Base-by-base conservation (phyloP, 2,329 filamentous ascomycete genomes). In the Exophiala sp. region DNA sequence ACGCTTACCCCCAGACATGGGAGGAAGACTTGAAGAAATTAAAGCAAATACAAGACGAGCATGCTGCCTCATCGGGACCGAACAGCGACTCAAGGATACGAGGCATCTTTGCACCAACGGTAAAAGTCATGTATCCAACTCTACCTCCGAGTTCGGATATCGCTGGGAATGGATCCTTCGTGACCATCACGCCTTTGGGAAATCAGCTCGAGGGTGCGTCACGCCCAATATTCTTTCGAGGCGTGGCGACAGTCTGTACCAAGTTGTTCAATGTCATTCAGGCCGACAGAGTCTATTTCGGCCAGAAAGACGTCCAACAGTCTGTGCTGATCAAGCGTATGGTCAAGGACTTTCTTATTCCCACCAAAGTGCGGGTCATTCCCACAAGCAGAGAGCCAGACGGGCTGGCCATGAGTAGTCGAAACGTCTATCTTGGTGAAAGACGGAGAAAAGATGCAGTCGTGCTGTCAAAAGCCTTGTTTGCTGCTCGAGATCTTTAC, bases 251-350 rank as follows among this genome's bases (percentile, higher is more conserved):
- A 1, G 87, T 99, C 1, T 96, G 91, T 75, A 94, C 92, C 82
- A 99, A 95, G 73, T 74, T 95, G 11, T 92, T 95, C 74, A 91
- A 91, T 66, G 88, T 91, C 50, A 85, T 89, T 42, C 79, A 83
- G 60, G 87, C 89, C 3, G 86, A 91, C 52, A 81, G 81, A 41
- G 89, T 90, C 4, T 94, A 96, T 73, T 96, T 99, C 75, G 94
- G 94, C 3, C 94, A 97, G 71, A 99, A 99, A 74, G 94, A 99
- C 70, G 84, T 96, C 16, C 94, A 99, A 76, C 94, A 99, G 73
- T 95, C 91, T 0, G 88, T 95, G 14, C 82, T 99, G 9, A 88
- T 99, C 65, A 85, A 83, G 65, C 84, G 88, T 41, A 85, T 99
- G 82, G 88, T 96, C 32, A 80, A 84, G 62, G 94, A 99, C 70